A percentile compares a stretch with the other conserved stretches of the same genome.
phyloP scores from a whole-genome alignment of 257 asterid genomes.

The Cinchona pubescens region DNA sequence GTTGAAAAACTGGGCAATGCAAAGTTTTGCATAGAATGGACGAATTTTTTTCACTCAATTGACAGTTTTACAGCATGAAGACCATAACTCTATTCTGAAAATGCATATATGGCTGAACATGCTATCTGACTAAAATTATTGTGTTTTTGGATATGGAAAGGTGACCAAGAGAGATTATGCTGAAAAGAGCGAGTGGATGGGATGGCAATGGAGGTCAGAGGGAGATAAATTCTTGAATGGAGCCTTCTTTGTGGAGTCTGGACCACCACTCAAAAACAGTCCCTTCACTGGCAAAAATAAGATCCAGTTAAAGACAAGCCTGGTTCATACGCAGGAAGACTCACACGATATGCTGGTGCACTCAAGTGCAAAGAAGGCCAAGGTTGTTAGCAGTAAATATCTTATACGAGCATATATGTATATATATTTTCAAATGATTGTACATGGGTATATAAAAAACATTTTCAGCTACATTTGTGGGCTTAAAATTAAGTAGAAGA shows the following conservation, averaged over 20 bases:
- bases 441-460: neutral
- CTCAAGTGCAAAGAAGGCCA: slow-evolving; percentile 44
- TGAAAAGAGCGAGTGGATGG: slow-evolving; percentile 37
- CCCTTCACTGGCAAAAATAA: slow-evolving; percentile 27
- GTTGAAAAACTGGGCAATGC: neutral
- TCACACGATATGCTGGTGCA: slow-evolving; percentile 62
- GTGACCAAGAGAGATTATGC: slow-evolving; percentile 65
- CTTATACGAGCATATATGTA: no score
- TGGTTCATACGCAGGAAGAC: slow-evolving; percentile 60
- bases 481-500: slow-evolving; percentile 1
- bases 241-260: slow-evolving; percentile 65
- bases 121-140: neutral
- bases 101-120: neutral
- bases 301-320: slow-evolving; percentile 47
- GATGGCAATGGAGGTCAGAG: slow-evolving; percentile 81
- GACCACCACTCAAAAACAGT: slow-evolving; percentile 30
- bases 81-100: neutral
- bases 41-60: neutral
- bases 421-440: neutral
- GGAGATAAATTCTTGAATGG: slow-evolving; percentile 63
- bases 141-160: slow-evolving; percentile 15
- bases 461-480: neutral
- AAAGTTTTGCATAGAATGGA: neutral
- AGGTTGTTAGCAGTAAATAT: slow-evolving; percentile 19
- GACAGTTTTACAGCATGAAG: neutral